Evolutionary conservation across 2,329 filamentous ascomycete genomes (phyloP), one percentile per base, ranked within the genome.

Genomic region (Neofusicoccum laricinum): DNA sequence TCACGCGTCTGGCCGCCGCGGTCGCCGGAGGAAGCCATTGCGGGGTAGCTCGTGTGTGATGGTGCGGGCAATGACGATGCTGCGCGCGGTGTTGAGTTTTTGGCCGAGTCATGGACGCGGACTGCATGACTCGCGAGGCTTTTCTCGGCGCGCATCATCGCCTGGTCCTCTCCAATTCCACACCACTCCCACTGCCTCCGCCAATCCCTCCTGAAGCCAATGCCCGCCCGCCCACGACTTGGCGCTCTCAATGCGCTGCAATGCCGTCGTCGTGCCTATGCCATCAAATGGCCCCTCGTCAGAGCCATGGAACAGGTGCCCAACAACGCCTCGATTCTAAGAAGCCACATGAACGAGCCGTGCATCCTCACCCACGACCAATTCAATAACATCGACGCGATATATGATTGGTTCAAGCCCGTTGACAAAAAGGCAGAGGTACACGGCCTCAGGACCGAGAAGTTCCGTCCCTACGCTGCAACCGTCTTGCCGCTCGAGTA

Each of bases 401-500:
- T 46, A 7, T 59, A 36, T 19, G 19, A n/a, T 8, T 61, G 58
- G 58, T 61, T 61, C 58, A 38, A 40, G 3, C 32, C 45, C 5
- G 3, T 14, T 8, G 6, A 15, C 25, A 8, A 1, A n/a, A 43
- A 46, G 21, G 10, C n/a, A 4, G 1, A 48, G 2, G 5, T 7
- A 3, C 41, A 59, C 30, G 14, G 8, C 11, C 45, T 62, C 6
- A 17, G 17, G 4, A 30, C 17, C 17, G 32, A 21, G 21, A 11
- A 2, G 17, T 14, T 62, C 11, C 59, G 59, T 19, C 34, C 15
- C 32, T 49, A 21, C 45, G 17, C 36, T 15, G 14, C 25, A 7
- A 12, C 10, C 12, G n/a, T 38, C 14, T 40, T 63, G 17, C 61
- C 61, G 46, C 61, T 90, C 5, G 88, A 90, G 70, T 77, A 88